Base-by-base conservation (phyloP, 1,284 basidiomycete species). In the Erythrobasidium hasegawianum region DNA sequence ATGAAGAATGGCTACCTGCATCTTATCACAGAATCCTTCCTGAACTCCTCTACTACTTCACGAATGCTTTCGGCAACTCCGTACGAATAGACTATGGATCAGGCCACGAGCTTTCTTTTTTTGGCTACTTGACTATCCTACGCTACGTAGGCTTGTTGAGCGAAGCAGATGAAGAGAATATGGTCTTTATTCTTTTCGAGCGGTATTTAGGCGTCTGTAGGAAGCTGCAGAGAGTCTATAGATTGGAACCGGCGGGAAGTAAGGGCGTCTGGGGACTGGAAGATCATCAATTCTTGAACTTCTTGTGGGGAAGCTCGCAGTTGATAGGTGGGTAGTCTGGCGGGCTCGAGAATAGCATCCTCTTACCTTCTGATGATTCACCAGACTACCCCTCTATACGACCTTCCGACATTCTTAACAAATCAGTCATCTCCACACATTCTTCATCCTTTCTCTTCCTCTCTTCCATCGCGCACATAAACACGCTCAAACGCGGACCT, bases 181-280 rank as follows among this genome's bases (percentile, higher is more conserved):
- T 80, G 67, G 75, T 81, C 1, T 69, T 79, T n/a, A 65, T 75
- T 18, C 78, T 90, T 18, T 88, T 89, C 71, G 77, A 84, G 60
- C 83, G 88, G 24, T 98, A 97, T 75, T 79, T 95, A 50, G 81
- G 83, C 43, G 81, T 95, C 26, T 90, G 87, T 69, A 94, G 91
- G 84, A 82, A 83, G 57, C 81, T 97, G 33, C 96, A 98, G 75
- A 88, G 91, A 72, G 84, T 85, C 24, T 99, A 97, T 76, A 85
- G 83, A 52, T 84, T 98, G 7, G 95, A 98, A 78, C 95, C 96
- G 2, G 95, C 95, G 0, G 95, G 95, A 1, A 93, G 89, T 70
- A 96, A 98, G 75, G 95, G 95, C 8, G 95, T 97, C 0, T 99
- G 95, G 95, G 95, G 95, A 0, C 80, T 99, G 39, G 93, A 99